phyloP scores from a whole-genome alignment of 805 yeast genomes.

The Wickerhamiella azymoides region DNA sequence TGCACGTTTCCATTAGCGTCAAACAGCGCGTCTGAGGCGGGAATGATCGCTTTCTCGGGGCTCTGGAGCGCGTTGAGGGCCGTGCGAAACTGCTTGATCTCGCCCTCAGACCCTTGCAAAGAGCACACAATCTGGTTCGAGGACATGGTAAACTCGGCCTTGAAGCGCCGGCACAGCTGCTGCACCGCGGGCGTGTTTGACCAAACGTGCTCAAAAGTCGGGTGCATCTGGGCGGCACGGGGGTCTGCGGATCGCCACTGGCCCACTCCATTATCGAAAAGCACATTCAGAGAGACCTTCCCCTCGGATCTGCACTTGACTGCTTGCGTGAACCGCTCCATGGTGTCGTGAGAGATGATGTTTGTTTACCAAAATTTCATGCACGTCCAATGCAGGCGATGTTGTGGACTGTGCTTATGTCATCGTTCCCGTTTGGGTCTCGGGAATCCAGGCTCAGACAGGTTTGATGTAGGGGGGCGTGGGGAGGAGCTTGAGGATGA shows the following conservation, averaged over 20 bases:
- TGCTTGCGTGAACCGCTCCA: not conserved
- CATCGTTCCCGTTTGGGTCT: not conserved
- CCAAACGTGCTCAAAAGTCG: not conserved
- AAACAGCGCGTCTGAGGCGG: not conserved
- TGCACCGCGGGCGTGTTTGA: not conserved
- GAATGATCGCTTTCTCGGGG: not conserved
- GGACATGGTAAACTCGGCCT: not conserved
- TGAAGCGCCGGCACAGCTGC: not conserved
- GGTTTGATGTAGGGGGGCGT: too few species aligned
- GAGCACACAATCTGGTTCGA: not conserved
- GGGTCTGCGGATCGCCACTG: not conserved
- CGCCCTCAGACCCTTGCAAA: not conserved
- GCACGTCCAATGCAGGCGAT: not conserved
- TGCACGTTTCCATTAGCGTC: not conserved
- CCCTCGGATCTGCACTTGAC: not conserved
- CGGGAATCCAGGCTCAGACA: too few species aligned
- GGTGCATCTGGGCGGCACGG: not conserved
- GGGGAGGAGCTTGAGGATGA: too few species aligned
- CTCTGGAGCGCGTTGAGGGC: not conserved
- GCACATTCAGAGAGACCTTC: not conserved
- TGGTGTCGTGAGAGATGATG: not conserved
- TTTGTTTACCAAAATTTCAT: not conserved
- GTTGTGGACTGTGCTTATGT: not conserved
- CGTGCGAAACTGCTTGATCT: not conserved
- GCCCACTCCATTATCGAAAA: constrained; percentile 3